phyloP scores from a whole-genome alignment of 2,329 filamentous ascomycete genomes.

The Alternaria novae-zelandiae region DNA sequence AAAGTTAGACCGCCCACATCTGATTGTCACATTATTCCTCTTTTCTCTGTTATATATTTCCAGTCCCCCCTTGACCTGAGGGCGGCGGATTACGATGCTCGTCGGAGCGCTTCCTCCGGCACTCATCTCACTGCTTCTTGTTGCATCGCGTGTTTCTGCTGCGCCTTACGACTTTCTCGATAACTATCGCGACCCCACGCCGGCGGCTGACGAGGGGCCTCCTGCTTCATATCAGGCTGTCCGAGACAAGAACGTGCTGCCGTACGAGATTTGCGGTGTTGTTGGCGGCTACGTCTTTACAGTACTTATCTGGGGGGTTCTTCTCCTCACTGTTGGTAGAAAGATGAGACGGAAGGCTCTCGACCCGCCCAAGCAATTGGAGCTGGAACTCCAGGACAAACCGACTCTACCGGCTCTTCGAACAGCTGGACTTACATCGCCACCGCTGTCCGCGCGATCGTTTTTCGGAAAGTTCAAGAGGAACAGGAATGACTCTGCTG shows the following conservation, averaged over 20 bases:
- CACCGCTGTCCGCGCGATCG: constrained; percentile 38
- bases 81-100: constrained; percentile 32
- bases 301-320: constrained; percentile 73
- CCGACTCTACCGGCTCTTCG: constrained; percentile 27
- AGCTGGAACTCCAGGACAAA: constrained; percentile 65
- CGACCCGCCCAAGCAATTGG: constrained; percentile 58
- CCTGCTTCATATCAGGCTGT: constrained; percentile 38
- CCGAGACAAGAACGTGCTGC: constrained; percentile 64
- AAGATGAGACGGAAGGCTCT: constrained; percentile 55
- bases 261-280: constrained; percentile 82
- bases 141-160: constrained; percentile 31
- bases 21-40: neutral
- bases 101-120: constrained; percentile 31
- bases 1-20: constrained; percentile 11
- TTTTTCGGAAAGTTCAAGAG: constrained; percentile 45
- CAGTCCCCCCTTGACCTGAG: neutral
- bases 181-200: constrained; percentile 36
- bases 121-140: constrained; percentile 36
- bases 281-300: constrained; percentile 82
- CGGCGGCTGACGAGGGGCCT: constrained; percentile 37
- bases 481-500: constrained; percentile 38
- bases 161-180: constrained; percentile 33
- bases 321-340: constrained; percentile 57
- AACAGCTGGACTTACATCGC: constrained; percentile 27
- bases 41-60: constrained; percentile 9